Base-by-base conservation (phyloP, 164 flowering plant genomes). In the Chloranthus sessilifolius region DNA sequence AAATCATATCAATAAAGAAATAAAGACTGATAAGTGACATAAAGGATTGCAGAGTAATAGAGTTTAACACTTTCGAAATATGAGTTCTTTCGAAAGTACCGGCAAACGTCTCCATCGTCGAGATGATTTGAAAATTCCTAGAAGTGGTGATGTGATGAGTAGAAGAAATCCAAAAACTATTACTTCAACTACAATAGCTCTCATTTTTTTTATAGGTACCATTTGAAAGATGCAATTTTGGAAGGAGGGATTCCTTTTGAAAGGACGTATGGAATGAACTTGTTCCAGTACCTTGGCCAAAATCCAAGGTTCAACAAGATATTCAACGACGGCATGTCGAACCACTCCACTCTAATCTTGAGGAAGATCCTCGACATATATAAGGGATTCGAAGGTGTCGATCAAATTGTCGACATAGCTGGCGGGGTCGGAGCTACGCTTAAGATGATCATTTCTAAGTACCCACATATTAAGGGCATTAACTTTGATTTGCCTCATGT, bases 401-500 rank as follows among this genome's bases (percentile, higher is more conserved):
- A 39, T 15, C 9, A 26, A 15, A 27, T 48, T 16, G 53, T 57
- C 10, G 54, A 48, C 7, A 40, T 57, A 6, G 61, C 53, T 1
- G 53, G 61, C 5, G 61, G 53, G 1, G 9, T 23, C 19, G 42
- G 53, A 33, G 41, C 53, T 14, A 35, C 40, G n/a, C 42, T 50
- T 15, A 35, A 21, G 15, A 9, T n/a, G 5, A 50, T 35, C 27
- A 34, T 33, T 9, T 15, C 25, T 23, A 35, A 4, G 40, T 50
- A 50, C 19, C 26, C 53, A 5, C 53, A 50, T 12, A 50, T 50
- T 22, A 33, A 35, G 27, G 53, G 28, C 11, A 50, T 50, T 23
- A 50, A 50, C n/a, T 50, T 26, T 9, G 53, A 35, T 33, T 11
- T 50, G 53, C 53, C 40, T 10, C 53, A 50, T 14, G 53, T 50